A percentile compares a stretch with the other conserved stretches of the same genome.
Conservation (phyloP, 2,329 filamentous ascomycete species). For the Tolypocladium guangdongense region DNA sequence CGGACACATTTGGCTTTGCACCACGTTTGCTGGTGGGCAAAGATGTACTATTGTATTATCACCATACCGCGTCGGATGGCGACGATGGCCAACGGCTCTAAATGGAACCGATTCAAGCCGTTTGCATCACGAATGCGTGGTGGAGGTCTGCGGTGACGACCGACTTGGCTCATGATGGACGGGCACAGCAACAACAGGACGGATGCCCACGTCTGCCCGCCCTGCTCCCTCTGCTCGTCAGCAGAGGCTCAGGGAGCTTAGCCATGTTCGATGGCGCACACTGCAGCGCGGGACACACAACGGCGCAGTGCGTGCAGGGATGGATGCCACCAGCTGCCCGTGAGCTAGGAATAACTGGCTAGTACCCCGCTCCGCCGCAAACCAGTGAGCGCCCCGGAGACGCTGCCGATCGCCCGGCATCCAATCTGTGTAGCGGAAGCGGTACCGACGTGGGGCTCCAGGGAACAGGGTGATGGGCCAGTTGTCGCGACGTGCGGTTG, state of each 20-base stretch:
- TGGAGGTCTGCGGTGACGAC: neutral
- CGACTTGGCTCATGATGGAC: neutral
- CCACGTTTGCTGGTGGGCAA: slow-evolving; percentile 6
- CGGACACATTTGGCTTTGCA: slow-evolving; percentile 7
- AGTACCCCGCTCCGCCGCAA: neutral
- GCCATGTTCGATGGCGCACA: neutral
- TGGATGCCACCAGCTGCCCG: too few species aligned
- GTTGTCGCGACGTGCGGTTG: neutral
- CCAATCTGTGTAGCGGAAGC: neutral
- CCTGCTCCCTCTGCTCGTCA: neutral
- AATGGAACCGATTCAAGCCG: neutral
- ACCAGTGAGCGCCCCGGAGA: too few species aligned
- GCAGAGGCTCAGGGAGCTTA: neutral
- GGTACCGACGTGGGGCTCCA: neutral
- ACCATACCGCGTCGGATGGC: slow-evolving; percentile 3
- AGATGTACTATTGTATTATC: slow-evolving; percentile 21
- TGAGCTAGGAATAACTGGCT: slow-evolving; percentile 1
- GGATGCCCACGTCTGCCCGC: neutral
- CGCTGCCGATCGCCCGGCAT: neutral
- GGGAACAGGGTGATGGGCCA: neutral
- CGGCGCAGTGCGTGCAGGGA: neutral
- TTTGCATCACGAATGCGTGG: neutral
- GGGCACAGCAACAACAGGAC: neutral
- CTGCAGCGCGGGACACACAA: neutral
- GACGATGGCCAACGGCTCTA: neutral